Percentiles rank a stretch among this genome's conserved stretches.
Evolutionary conservation across 2,329 filamentous ascomycete species (phyloP).

Genomic region (Hymenoscyphus repandus): DNA sequence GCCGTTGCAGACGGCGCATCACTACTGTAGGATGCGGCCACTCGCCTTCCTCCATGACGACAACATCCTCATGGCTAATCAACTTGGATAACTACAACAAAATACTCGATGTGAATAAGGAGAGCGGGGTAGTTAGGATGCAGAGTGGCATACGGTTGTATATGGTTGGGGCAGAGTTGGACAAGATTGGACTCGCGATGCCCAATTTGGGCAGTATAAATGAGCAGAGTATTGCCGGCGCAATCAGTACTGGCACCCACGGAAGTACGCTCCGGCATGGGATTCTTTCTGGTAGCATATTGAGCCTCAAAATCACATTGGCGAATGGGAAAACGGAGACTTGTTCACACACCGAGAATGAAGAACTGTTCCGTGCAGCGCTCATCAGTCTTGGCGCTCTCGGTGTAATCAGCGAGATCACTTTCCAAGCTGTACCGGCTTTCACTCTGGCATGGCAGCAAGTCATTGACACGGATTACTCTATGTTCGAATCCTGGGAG

Average conservation of each 20-base stretch:
- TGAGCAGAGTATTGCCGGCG: slow-evolving; percentile 86
- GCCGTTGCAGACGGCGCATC: slow-evolving; percentile 72
- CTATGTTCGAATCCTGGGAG: slow-evolving; percentile 68
- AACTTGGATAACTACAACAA: slow-evolving; percentile 81
- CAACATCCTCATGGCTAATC: slow-evolving; percentile 88
- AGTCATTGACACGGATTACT: slow-evolving; percentile 63
- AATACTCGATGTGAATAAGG: slow-evolving; percentile 64
- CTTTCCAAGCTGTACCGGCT: slow-evolving; percentile 71
- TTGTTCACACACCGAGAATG: slow-evolving; percentile 63
- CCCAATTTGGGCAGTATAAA: slow-evolving; percentile 94
- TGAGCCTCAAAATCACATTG: slow-evolving; percentile 72
- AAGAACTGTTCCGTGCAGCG: slow-evolving; percentile 81
- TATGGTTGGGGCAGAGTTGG: slow-evolving; percentile 67
- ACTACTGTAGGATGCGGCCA: slow-evolving; percentile 87
- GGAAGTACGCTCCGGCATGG: slow-evolving; percentile 82
- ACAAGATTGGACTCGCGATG: slow-evolving; percentile 73
- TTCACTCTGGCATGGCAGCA: slow-evolving; percentile 88
- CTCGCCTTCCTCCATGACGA: slow-evolving; percentile 87
- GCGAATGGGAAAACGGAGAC: slow-evolving; percentile 69
- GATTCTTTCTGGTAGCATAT: slow-evolving; percentile 73
- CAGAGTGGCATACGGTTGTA: slow-evolving; percentile 85
- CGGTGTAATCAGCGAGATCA: slow-evolving; percentile 86
- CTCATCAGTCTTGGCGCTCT: slow-evolving; percentile 83
- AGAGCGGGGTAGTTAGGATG: slow-evolving; percentile 64
- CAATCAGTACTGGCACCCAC: slow-evolving; percentile 89